Evolutionary conservation across 495 filamentous ascomycete genomes (phyloP), one percentile per base, ranked within the genome.

Genomic region (Wilcoxina mikolae): DNA sequence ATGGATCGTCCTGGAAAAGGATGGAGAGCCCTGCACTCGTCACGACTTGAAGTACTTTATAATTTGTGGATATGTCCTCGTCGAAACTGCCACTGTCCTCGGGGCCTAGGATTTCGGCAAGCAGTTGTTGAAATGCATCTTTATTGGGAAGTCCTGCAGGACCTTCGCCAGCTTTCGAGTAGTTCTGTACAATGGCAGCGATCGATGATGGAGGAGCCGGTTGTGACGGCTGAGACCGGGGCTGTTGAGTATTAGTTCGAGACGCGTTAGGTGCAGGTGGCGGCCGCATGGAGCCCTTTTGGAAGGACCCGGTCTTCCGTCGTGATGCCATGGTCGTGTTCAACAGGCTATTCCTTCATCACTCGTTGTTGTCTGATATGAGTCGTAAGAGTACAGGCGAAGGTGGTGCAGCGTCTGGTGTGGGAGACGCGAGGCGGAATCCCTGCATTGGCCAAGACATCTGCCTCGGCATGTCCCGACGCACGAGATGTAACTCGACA

Each of bases 41-140:
- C 58, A 93, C 82, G 56, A 94, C 82, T 58, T 80, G 82, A 29
- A 96, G 81, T 23, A 96, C 74, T 68, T 85, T 82, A 65, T 84
- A 80, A 58, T 90, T 86, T 65, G 87, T 77, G 5, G 79, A 75
- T 46, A 85, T 67, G 56, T 81, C 79, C 50, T 85, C 79, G 55
- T 82, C 78, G 4, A 73, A 52, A n/a, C 72, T 56, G 38, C 68
- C 61, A 35, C 70, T 63, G 18, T 64, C 60, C 58, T 72, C 71
- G 56, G 57, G 68, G 60, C 63, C 70, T 15, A 83, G 68, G 33
- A 84, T 72, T 61, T 87, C 84, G 39, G 75, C 69, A 27, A 86
- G 73, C 20, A 88, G 73, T 56, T 79, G 73, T 5, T 75, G 70
- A 51, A 88, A 82, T 0, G 73, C 73, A 57, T 79, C 72, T 55